Evolutionary conservation across 345 rosid genomes (phyloP).

Genomic region (Aquilaria yunnanensis): DNA sequence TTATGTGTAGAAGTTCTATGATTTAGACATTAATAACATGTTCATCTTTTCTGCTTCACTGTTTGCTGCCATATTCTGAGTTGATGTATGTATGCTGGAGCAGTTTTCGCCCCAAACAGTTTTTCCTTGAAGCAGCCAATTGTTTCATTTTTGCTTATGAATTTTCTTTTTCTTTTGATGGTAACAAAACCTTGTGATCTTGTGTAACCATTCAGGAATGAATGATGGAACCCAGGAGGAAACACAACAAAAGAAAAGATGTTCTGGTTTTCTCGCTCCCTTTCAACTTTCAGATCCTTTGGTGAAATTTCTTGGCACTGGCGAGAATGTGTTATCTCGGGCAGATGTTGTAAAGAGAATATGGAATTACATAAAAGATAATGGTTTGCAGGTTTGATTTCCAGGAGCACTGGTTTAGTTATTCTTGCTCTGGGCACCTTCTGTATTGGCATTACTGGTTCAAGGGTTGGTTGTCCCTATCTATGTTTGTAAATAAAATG

Average conservation of each 20-base stretch:
- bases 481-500: not conserved
- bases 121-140: not conserved
- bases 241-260: constrained; percentile 47
- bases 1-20: too few relatives aligned
- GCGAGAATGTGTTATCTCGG: constrained; percentile 47
- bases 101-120: not conserved
- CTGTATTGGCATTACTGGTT: too few relatives aligned
- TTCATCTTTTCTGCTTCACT: too few relatives aligned
- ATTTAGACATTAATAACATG: too few relatives aligned
- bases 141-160: constrained; percentile 1
- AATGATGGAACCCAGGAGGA: constrained; percentile 38
- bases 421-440: not conserved
- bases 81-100: constrained; percentile 2
- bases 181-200: too few relatives aligned
- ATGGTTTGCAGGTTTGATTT: constrained; percentile 52
- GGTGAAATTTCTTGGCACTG: constrained; percentile 53
- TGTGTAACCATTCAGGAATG: constrained; percentile 27
- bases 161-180: not conserved
- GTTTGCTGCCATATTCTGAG: too few relatives aligned
- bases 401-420: not conserved
- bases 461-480: too few relatives aligned
- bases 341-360: constrained; percentile 53
- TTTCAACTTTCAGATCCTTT: constrained; percentile 57
- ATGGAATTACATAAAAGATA: constrained; percentile 56
- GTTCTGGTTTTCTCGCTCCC: constrained; percentile 45